Base-by-base conservation (phyloP, 1,284 basidiomycete genomes). In the Coniophora puteana region DNA sequence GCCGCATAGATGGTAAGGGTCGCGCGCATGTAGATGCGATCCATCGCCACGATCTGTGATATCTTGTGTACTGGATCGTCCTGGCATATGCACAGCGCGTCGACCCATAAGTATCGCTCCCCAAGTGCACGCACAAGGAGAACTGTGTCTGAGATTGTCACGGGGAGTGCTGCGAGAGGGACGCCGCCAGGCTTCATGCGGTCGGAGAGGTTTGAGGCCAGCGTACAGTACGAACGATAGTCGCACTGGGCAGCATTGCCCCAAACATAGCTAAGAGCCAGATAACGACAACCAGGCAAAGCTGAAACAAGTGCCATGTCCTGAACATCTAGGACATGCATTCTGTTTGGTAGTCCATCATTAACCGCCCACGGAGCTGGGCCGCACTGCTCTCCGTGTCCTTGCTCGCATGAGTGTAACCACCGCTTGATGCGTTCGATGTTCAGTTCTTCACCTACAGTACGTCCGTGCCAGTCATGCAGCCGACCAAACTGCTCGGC, bases 141-240 rank as follows among this genome's bases (percentile, higher is more conserved):
- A n/a, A 45, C 43, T 21, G 44, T 18, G 29, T 45, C 44, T 13
- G 16, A 8, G 23, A 45, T 37, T n/a, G 44, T 45, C 5, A 17
- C 46, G 25, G 40, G 30, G 27, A 25, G 38, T 43, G 54, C 52
- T 45, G 59, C 59, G 55, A 58, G 53, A 34, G 14, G 28, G 24
- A 33, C 11, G 4, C 30, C 38, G 16, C 24, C 36, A 38, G 52
- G 35, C 55, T 57, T 57, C 44, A 23, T 59, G 55, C 27, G 28
- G 57, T 57, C 58, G 58, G 32, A 12, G 21, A 20, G 21, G 14
- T 38, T 38, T 18, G 32, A 27, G 17, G 13, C 16, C 12, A 30
- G 34, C 12, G 37, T 38, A 27, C 37, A 38, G 36, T 38, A 38
- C 17, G 34, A 11, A 27, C 35, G 10, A 7, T 17, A 13, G 18